A percentile compares a stretch with the other conserved stretches of the same genome.
Conservation (phyloP, 2,329 filamentous ascomycete genomes). For the Cyphellophora attinorum region DNA sequence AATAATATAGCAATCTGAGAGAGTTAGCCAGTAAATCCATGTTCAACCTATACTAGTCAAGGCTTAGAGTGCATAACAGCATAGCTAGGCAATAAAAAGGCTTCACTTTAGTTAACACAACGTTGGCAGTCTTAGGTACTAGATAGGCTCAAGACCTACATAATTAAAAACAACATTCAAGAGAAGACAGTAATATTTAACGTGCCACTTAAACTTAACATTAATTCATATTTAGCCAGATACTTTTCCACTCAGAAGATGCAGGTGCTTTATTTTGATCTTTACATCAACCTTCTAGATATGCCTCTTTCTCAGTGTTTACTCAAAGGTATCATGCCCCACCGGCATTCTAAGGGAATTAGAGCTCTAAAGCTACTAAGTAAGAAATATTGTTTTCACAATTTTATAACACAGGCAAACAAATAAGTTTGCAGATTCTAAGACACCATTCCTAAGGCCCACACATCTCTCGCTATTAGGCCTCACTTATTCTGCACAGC, state of each 20-base stretch:
- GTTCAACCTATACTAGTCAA: neutral
- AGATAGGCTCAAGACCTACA: neutral
- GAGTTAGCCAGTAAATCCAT: neutral
- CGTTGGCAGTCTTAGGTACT: neutral
- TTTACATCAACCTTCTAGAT: constrained; percentile 12
- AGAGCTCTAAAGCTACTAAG: constrained; percentile 4
- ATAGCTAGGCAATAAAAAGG: constrained; percentile 3
- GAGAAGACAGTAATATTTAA: neutral
- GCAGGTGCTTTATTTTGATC: constrained; percentile 5
- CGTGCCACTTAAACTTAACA: neutral
- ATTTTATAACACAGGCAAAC: neutral
- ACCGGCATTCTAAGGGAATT: constrained; percentile 9
- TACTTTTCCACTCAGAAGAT: neutral
- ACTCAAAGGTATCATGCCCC: constrained; percentile 8
- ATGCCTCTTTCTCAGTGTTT: constrained; percentile 9
- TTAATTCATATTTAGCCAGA: constrained; percentile 1
- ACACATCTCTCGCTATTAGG: neutral
- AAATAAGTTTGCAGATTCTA: constrained; percentile 1
- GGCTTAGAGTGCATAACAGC: constrained; percentile 2
- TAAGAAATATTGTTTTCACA: neutral
- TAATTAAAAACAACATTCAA: neutral
- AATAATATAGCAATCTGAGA: neutral
- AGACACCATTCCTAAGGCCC: neutral
- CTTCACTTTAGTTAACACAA: neutral
- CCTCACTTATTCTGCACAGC: constrained; percentile 10